Conservation (phyloP, 129 eudicot species). For the Flaveria robusta region DNA sequence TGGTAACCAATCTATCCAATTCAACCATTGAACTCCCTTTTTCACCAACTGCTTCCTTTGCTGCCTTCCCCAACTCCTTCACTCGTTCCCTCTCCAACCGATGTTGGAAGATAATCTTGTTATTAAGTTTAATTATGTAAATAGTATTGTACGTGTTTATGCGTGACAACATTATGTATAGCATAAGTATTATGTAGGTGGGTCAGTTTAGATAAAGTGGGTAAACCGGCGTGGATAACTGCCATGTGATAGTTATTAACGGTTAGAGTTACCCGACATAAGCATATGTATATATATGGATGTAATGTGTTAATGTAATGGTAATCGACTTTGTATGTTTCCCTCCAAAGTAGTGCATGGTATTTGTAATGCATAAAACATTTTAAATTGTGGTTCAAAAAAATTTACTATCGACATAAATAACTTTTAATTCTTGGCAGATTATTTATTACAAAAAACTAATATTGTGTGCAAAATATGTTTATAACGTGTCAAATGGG, state of each 20-base stretch:
- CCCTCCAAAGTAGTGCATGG: neutral
- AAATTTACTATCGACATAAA: neutral
- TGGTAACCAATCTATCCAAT: slow-evolving; percentile 37
- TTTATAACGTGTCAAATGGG: neutral
- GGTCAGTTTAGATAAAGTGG: too few relatives aligned
- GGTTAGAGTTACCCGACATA: too few relatives aligned
- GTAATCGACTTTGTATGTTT: too few relatives aligned
- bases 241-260: too few relatives aligned
- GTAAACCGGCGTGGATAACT: too few relatives aligned
- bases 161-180: too few relatives aligned
- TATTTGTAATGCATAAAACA: neutral
- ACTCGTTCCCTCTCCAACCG: slow-evolving; percentile 41
- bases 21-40: slow-evolving; percentile 51
- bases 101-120: too few relatives aligned
- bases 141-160: too few relatives aligned
- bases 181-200: too few relatives aligned
- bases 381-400: neutral
- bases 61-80: slow-evolving; percentile 33
- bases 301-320: too few relatives aligned
- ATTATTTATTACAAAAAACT: neutral
- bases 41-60: slow-evolving; percentile 38
- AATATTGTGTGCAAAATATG: neutral
- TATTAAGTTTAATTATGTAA: too few relatives aligned
- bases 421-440: neutral
- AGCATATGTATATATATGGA: too few relatives aligned